Base-by-base conservation (phyloP, 2,329 filamentous ascomycete species). In the Cladosporium sp. region DNA sequence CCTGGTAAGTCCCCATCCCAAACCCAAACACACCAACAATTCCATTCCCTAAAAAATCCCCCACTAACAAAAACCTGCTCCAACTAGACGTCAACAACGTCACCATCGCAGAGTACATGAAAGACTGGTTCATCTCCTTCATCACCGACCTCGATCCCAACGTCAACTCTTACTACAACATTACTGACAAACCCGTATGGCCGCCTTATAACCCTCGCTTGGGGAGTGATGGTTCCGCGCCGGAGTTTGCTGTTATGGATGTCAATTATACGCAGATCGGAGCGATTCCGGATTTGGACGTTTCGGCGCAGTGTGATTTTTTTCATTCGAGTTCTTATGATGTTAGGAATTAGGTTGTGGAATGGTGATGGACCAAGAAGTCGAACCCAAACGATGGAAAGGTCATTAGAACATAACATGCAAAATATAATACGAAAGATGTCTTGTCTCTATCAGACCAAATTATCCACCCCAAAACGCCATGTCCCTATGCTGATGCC, bases 61-160 rank as follows among this genome's bases (percentile, higher is more conserved):
- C 11, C 11, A 38, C 18, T 27, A 13, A 29, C 29, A 12, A 27
- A 27, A 5, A 16, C 22, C 9, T 5, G 4, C 22, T n/a, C n/a
- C n/a, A n/a, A 4, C 15, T 18, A 48, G 41, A 19, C 13, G 57
- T 51, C 19, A 59, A 60, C 38, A 69, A 70, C 49, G 43, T 49
- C 2, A 67, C 65, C 3, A 46, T 69, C n/a, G 62, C 61, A 1
- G 46, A 59, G 15, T 62, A 65, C 39, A 61, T 68, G 59, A 63
- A 62, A 40, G 60, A 65, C 35, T 69, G 61, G 53, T 67, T 59
- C 52, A 53, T 64, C 7, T 62, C 57, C 16, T 70, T 70, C 53
- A 57, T 62, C n/a, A 54, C 62, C 11, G 59, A 61, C 35, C 53
- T 57, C 11, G 62, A 70, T 50, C 67, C 67, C 7, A 70, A 70